Base-by-base conservation (phyloP, 306 rosid genomes). In the Cucurbita maxima region DNA sequence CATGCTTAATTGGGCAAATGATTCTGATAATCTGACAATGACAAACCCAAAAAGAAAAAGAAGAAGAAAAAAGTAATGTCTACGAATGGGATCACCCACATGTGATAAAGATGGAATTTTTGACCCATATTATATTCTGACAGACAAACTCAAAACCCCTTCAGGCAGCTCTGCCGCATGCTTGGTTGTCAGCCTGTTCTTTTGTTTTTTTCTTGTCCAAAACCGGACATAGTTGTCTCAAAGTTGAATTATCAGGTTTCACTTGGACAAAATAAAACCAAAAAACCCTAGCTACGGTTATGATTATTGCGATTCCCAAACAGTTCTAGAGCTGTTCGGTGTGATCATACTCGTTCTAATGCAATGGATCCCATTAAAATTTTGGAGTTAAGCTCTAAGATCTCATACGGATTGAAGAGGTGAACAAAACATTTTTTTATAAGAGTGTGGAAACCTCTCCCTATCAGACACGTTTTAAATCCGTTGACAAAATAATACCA, bases 161-260 rank as follows among this genome's bases (percentile, higher is more conserved):
- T 45, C 41, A 68, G 41, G 56, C 73, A 67, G 43, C 53, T 22
- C 51, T n/a, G 71, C 50, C 41, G 12, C 73, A 68, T 68, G 73
- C 47, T 68, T 68, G 73, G 41, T 45, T 68, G 73, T 68, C 73
- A 68, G 55, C 73, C 73, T 68, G 73, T 68, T 68, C 40, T 68
- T 68, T 68, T 68, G 73, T 68, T 68, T 68, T 68, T 47, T 43
- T 68, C 73, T 68, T 68, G 73, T 68, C 73, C 73, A 45, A 68
- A 45, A 22, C 22, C 34, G 48, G 52, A 68, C 54, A 68, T 38
- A 11, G 10, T 68, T 68, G 18, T 25, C 7, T 19, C 8, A 38
- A 38, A 12, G 13, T 41, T 19, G 25, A 61, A 59, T 61, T 38
- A 62, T 38, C 5, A 61, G 40, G n/a, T 8, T 36, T 61, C 68